Evolutionary conservation across 108 stramenopile genomes (phyloP), one percentile per base, ranked within the genome.

Genomic region (Skeletonema menzelii): DNA sequence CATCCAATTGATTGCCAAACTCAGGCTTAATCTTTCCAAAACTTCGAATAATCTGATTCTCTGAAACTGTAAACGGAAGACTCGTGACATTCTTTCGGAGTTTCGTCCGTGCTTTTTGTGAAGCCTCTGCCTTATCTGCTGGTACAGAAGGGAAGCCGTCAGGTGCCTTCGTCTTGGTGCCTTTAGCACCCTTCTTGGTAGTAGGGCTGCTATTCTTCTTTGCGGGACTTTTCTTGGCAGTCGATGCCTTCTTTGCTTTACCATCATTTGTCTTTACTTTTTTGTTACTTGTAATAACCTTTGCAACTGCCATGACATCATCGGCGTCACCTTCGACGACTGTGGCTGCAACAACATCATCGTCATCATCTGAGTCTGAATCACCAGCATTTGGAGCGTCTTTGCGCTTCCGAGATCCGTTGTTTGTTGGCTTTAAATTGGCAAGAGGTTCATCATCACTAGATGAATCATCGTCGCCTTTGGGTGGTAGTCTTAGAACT

Each of bases 11-110:
- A 3, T 60, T 19, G 17, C 55, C 27, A 19, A 66, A 63, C 27
- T 78, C 80, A 5, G 87, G 63, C 35, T 73, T 79, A 13, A 94
- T 69, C 56, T 80, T 80, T 19, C 93, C 93, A 79, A 95, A 89
- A 64, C 75, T 67, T 19, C 90, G 82, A 20, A 95, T 84, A n/a
- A 72, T 75, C 47, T 78, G 79, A 40, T 67, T 60, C 17, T 89
- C 89, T 15, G 65, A 60, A 17, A 91, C 69, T 14, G 56, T 59
- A 58, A 85, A 61, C 2, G 93, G 93, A 10, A 92, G 68, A 35
- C 63, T 67, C 0, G 82, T 65, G n/a, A 92, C 87, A n/a, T 75
- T 66, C 27, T 80, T 67, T 37, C 65, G 75, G 24, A 95, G 73
- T 13, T 78, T 32, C 14, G 73, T 61, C 4, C 91, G 75, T 3